Percentiles rank a stretch among this genome's conserved stretches.
Conservation (phyloP, 768 basidiomycete genomes). For the Boletus tomentosulus region DNA sequence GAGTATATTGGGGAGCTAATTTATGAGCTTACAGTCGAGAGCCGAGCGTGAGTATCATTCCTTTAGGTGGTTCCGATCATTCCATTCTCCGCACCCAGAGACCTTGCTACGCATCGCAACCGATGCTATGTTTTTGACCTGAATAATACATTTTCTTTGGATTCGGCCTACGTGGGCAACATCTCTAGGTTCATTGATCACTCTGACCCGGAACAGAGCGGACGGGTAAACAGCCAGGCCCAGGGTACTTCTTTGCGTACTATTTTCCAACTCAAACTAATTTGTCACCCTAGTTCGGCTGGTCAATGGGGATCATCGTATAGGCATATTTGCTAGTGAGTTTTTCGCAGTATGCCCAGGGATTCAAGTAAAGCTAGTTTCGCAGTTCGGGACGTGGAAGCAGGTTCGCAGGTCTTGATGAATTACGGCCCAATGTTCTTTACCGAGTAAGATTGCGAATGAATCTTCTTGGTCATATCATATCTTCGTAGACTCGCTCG, state of each 20-base stretch:
- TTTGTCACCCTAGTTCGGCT: slow-evolving; percentile 38
- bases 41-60: slow-evolving; percentile 44
- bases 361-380: neutral
- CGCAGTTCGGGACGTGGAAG: slow-evolving; percentile 36
- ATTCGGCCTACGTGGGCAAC: slow-evolving; percentile 55
- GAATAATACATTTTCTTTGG: slow-evolving; percentile 45
- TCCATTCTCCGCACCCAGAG: slow-evolving; percentile 26
- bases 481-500: neutral
- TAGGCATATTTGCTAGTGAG: slow-evolving; percentile 46
- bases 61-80: neutral
- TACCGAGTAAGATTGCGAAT: slow-evolving; percentile 1
- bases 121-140: slow-evolving; percentile 64
- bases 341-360: neutral
- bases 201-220: slow-evolving; percentile 17
- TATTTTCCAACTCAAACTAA: neutral
- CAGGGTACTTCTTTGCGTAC: slow-evolving; percentile 32
- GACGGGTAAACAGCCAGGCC: slow-evolving; percentile 42
- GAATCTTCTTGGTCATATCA: neutral
- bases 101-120: slow-evolving; percentile 42
- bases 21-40: slow-evolving; percentile 43
- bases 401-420: slow-evolving; percentile 51
- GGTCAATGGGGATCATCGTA: slow-evolving; percentile 65
- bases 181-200: slow-evolving; percentile 71
- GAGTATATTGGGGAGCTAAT: slow-evolving; percentile 69
- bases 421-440: slow-evolving; percentile 57